Percentiles rank a stretch among this genome's conserved stretches.
Evolutionary conservation across 108 stramenopile genomes (phyloP).

Genomic region (Schizochytrium sp.): DNA sequence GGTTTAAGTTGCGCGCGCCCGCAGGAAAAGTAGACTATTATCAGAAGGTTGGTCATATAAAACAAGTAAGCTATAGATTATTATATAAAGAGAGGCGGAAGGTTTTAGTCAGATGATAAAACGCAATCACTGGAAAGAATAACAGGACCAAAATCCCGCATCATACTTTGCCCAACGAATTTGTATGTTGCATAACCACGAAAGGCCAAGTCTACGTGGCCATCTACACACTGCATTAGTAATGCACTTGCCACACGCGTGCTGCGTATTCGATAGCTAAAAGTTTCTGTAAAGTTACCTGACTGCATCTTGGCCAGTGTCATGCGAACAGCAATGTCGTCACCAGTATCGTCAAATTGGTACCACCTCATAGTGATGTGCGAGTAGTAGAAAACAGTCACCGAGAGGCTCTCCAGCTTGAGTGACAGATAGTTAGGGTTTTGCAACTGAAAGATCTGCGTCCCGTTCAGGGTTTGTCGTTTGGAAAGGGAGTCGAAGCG

Average conservation of each 20-base stretch:
- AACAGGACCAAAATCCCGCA: background rate
- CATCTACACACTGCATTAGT: conserved; percentile 22
- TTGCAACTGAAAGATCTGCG: conserved; percentile 4
- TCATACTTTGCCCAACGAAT: background rate
- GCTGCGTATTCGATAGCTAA: conserved; percentile 31
- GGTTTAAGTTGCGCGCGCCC: background rate
- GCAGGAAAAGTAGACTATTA: background rate
- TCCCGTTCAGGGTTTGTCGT: conserved; percentile 37
- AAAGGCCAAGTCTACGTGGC: conserved; percentile 39
- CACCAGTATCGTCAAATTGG: conserved; percentile 7
- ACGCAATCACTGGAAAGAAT: conserved; percentile 41
- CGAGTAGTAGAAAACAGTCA: conserved; percentile 50
- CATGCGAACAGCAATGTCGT: background rate
- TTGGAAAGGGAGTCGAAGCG: conserved; percentile 23
- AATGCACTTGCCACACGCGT: conserved; percentile 17
- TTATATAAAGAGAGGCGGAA: background rate
- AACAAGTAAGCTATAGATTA: background rate
- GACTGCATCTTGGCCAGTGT: too few species aligned
- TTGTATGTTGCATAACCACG: background rate
- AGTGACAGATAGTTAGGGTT: background rate
- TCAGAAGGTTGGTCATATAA: background rate
- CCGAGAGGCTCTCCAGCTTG: background rate
- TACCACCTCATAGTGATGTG: background rate
- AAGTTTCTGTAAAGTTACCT: background rate
- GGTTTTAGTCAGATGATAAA: background rate